phyloP scores from a whole-genome alignment of 2,329 filamentous ascomycete genomes.

The Exutisphaerella laricina region DNA sequence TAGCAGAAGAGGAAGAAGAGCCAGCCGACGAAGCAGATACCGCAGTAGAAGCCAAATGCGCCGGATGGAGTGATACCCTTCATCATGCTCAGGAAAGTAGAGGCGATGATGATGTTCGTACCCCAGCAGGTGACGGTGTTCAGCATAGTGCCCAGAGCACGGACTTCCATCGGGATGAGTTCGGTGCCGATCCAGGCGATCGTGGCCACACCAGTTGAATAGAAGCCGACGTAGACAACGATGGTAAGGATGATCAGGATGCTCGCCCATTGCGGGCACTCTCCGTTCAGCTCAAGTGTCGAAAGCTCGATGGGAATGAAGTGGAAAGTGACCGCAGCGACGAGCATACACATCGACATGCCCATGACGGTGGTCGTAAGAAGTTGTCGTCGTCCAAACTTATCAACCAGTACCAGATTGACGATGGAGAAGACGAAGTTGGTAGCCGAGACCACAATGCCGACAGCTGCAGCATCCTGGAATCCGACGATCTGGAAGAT shows the following conservation, averaged over 20 bases:
- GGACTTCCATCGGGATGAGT: constrained; percentile 45
- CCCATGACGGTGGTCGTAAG: constrained; percentile 42
- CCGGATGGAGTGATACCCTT: constrained; percentile 47
- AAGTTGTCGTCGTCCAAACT: constrained; percentile 42
- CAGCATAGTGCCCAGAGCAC: constrained; percentile 47
- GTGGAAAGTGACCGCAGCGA: constrained; percentile 43
- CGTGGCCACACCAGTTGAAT: constrained; percentile 43
- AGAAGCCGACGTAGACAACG: constrained; percentile 42
- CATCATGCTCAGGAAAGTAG: constrained; percentile 49
- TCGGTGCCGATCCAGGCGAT: constrained; percentile 46
- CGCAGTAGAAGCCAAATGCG: constrained; percentile 50
- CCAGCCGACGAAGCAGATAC: constrained; percentile 46
- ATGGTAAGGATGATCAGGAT: constrained; percentile 41
- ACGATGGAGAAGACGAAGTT: constrained; percentile 49
- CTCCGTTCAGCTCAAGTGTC: constrained; percentile 36
- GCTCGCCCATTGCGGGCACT: constrained; percentile 33
- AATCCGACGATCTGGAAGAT: constrained; percentile 47
- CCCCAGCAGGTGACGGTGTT: constrained; percentile 43
- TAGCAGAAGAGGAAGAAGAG: constrained; percentile 48
- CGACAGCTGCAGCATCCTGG: constrained; percentile 45
- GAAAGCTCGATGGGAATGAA: constrained; percentile 44
- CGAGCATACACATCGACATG: constrained; percentile 41
- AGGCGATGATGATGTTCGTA: constrained; percentile 47
- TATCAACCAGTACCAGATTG: constrained; percentile 45
- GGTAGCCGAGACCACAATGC: constrained; percentile 41